These are phyloP conservation scores for Liriodendron chinense DNA, from an alignment of 164 flowering plant genomes.

Conservation along the genomic window DNA sequence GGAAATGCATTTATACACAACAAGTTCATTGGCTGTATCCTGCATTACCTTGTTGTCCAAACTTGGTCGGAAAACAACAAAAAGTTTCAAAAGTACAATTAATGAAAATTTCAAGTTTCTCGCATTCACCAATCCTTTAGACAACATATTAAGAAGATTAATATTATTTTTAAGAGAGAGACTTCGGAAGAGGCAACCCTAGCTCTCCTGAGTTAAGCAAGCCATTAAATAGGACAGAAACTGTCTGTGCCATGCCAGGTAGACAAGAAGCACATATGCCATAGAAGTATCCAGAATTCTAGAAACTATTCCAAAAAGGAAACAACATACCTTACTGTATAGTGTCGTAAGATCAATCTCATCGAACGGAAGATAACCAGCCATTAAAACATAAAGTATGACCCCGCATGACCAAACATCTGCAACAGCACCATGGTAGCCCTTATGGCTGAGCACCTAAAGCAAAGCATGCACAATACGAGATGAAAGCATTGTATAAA, in stretches of 20 bases:
- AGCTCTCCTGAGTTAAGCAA: background rate
- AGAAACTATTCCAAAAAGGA: background rate
- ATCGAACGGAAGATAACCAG: slow-evolving; percentile 97
- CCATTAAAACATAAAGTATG: slow-evolving; percentile 91
- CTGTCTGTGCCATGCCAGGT: background rate
- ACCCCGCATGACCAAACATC: slow-evolving; percentile 99
- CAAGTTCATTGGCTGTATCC: background rate
- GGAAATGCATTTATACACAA: background rate
- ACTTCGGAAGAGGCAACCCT: no score
- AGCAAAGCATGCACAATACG: slow-evolving; percentile 10
- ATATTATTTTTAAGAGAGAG: background rate
- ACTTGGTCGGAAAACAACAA: background rate
- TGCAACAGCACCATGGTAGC: slow-evolving; percentile 92
- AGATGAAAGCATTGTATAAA: background rate
- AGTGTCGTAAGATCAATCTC: slow-evolving; percentile 88
- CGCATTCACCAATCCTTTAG: background rate
- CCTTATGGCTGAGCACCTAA: slow-evolving; percentile 94
- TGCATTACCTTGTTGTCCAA: background rate
- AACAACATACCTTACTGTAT: slow-evolving; percentile 72
- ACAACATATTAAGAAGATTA: background rate
- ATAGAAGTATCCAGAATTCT: background rate
- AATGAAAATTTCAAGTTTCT: background rate
- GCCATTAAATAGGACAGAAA: background rate
- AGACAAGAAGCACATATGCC: background rate
- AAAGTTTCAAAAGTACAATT: background rate